These are phyloP conservation scores for Barnettozyma sp. DNA, from an alignment of 805 yeast genomes.

Conservation along the genomic window DNA sequence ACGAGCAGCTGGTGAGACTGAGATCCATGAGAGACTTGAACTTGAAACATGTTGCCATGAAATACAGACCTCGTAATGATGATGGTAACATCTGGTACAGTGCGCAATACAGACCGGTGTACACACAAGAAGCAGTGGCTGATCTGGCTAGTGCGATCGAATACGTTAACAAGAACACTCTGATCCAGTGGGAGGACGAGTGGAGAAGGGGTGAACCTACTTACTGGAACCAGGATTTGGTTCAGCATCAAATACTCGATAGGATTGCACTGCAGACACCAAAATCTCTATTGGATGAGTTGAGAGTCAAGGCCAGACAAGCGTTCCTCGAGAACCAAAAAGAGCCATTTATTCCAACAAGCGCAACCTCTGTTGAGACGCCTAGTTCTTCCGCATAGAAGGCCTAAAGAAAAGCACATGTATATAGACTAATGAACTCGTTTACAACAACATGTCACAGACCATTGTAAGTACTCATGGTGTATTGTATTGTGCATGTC, in stretches of 20 bases:
- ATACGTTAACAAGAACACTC: conserved; percentile 38
- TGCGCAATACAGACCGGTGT: conserved; percentile 85
- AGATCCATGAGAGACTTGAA: conserved; percentile 65
- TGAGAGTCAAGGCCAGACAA: conserved; percentile 30
- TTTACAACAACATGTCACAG: too few species aligned
- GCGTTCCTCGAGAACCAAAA: conserved; percentile 16
- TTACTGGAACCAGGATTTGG: conserved; percentile 58
- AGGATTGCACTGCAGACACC: conserved; percentile 55
- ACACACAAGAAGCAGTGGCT: conserved; percentile 85
- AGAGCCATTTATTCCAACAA: too few species aligned
- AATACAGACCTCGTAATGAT: conserved; percentile 61
- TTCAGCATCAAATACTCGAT: conserved; percentile 55
- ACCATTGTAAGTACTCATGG: too few species aligned
- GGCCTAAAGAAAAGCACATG: too few species aligned
- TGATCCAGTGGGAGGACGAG: conserved; percentile 72
- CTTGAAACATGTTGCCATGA: conserved; percentile 52
- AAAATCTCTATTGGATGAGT: conserved; percentile 54
- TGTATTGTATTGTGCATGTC: too few species aligned
- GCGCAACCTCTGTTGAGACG: too few species aligned
- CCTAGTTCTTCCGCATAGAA: too few species aligned
- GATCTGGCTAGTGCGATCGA: conserved; percentile 70
- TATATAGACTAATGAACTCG: too few species aligned
- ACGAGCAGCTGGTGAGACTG: conserved; percentile 65
- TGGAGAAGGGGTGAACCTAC: conserved; percentile 82
- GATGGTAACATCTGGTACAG: conserved; percentile 82